A percentile compares a stretch with the other conserved stretches of the same genome.
These are phyloP conservation scores for Fusarium pseudoanthophilum DNA, from an alignment of 2,329 filamentous ascomycete species.

Conservation along the genomic window DNA sequence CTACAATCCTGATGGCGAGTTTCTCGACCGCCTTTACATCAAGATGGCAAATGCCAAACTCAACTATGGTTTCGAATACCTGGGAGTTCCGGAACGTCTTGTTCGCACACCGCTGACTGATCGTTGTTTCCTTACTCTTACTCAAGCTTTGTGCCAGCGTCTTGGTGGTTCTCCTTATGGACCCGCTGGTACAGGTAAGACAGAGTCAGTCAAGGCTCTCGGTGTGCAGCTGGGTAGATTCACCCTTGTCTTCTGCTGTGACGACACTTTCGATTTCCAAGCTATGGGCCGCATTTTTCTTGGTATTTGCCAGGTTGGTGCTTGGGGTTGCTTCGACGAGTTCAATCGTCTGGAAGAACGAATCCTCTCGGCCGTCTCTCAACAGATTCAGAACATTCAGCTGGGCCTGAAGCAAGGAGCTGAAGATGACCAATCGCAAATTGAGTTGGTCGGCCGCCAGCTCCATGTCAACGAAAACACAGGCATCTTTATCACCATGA, in stretches of 20 bases:
- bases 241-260: constrained; percentile 98
- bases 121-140: constrained; percentile 97
- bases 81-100: constrained; percentile 94
- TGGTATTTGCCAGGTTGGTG: constrained; percentile 98
- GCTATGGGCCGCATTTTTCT: constrained; percentile 99
- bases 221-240: constrained; percentile 97
- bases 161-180: constrained; percentile 97
- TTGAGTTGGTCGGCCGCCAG: constrained; percentile 92
- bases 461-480: constrained; percentile 91
- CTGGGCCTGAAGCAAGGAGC: constrained; percentile 88
- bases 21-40: constrained; percentile 83
- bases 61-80: constrained; percentile 97
- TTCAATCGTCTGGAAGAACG: constrained; percentile 99
- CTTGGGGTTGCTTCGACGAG: constrained; percentile 99
- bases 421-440: constrained; percentile 85
- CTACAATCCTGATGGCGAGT: constrained; percentile 84
- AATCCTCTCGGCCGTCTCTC: constrained; percentile 96
- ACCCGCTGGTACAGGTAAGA: constrained; percentile 97
- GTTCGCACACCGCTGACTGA: constrained; percentile 97
- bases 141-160: constrained; percentile 92
- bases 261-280: constrained; percentile 99
- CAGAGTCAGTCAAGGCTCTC: constrained; percentile 97
- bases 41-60: constrained; percentile 97
- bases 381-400: constrained; percentile 99
- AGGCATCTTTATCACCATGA: constrained; percentile 99